Conservation (phyloP, 192 early-diverging fungal genomes). For the Coemansia sp. region DNA sequence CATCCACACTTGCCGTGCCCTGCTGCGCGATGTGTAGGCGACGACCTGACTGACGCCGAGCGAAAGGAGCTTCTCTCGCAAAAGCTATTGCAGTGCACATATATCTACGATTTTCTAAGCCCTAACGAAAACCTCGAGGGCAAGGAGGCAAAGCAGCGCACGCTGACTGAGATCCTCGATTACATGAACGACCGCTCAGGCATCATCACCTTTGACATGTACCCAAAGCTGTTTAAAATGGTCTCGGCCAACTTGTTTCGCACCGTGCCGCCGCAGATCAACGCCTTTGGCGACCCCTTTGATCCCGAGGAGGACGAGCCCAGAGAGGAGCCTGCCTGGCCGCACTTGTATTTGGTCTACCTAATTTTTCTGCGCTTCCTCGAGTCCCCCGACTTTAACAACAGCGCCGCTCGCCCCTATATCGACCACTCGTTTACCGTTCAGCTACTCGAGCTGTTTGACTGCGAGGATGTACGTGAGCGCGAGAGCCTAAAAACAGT, state of each 20-base stretch:
- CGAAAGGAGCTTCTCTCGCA: conserved; percentile 86
- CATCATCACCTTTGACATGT: conserved; percentile 86
- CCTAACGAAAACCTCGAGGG: conserved; percentile 83
- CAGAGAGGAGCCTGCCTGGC: conserved; percentile 95
- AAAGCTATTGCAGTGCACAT: conserved; percentile 90
- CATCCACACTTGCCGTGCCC: conserved; percentile 11
- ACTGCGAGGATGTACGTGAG: conserved; percentile 98
- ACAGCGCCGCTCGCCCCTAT: conserved; percentile 92
- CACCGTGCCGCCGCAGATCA: conserved; percentile 94
- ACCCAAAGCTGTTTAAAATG: conserved; percentile 94
- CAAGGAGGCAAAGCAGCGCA: conserved; percentile 95
- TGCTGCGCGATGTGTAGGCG: conserved; percentile 24
- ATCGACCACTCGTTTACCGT: conserved; percentile 90
- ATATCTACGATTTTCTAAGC: conserved; percentile 97
- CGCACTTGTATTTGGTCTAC: conserved; percentile 97
- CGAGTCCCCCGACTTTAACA: conserved; percentile 98
- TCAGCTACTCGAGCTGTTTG: conserved; percentile 96
- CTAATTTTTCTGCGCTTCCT: conserved; percentile 98
- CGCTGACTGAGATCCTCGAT: conserved; percentile 89
- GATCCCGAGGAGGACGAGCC: conserved; percentile 99
- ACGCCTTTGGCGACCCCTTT: conserved; percentile 93
- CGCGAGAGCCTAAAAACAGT: conserved; percentile 99
- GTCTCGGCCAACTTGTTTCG: conserved; percentile 95
- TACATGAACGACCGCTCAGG: conserved; percentile 90
- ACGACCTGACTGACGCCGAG: conserved; percentile 80